Evolutionary conservation across 169 alveolate species (phyloP).

Genomic region (Ichthyophthirius multifiliis): DNA sequence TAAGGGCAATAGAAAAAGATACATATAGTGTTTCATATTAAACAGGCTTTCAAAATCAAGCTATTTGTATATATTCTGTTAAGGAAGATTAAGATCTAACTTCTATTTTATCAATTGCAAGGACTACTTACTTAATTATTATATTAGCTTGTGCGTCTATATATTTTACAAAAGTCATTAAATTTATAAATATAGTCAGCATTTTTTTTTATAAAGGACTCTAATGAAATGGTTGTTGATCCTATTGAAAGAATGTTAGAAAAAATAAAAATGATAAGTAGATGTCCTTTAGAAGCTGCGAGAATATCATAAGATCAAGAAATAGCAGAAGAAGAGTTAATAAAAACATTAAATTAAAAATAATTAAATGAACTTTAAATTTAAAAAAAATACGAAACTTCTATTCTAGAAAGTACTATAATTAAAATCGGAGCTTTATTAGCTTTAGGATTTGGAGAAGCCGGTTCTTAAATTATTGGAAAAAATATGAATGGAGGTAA

Average conservation of each 20-base stretch:
- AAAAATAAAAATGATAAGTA: conserved; percentile 67
- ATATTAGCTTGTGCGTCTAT: conserved; percentile 66
- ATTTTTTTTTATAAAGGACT: conserved; percentile 58
- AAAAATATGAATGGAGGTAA: conserved; percentile 54
- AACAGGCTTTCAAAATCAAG: no score
- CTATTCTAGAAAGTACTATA: conserved; percentile 52
- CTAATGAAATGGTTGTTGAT: conserved; percentile 65
- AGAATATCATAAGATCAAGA: conserved; percentile 20
- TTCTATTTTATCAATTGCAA: conserved; percentile 56
- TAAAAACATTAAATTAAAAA: conserved; percentile 5
- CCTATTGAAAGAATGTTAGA: conserved; percentile 84
- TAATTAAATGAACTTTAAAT: conserved; percentile 11
- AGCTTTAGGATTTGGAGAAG: conserved; percentile 81
- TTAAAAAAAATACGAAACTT: conserved; percentile 56
- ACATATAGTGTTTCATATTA: no score
- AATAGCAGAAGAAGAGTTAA: conserved; percentile 28
- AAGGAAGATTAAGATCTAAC: conserved; percentile 31
- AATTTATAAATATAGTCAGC: no score
- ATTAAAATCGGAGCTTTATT: conserved; percentile 76
- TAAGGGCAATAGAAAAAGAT: no score
- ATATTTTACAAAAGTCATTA: no score
- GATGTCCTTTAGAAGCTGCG: conserved; percentile 74
- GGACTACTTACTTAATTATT: conserved; percentile 71
- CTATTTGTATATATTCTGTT: no score
- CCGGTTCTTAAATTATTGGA: conserved; percentile 76